A percentile compares a stretch with the other conserved stretches of the same genome.
These are phyloP conservation scores for Globisporangium spiculum DNA, from an alignment of 352 stramenopile genomes.

Conservation along the genomic window DNA sequence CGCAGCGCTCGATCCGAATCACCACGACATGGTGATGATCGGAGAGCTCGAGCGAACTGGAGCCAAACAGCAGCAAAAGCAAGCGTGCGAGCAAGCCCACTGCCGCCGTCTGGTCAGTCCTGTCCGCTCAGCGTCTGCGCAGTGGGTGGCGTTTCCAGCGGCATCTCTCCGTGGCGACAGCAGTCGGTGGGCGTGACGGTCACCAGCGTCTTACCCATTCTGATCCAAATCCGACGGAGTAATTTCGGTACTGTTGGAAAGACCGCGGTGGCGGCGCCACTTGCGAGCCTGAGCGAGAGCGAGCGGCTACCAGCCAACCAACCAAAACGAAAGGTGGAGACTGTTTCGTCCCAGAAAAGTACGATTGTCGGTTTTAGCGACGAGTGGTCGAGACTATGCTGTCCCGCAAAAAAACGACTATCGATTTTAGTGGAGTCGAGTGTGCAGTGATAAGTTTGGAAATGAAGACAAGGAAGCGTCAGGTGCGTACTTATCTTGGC, in stretches of 20 bases:
- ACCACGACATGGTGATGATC: not conserved
- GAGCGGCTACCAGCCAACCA: slow-evolving; percentile 41
- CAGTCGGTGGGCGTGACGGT: slow-evolving; percentile 23
- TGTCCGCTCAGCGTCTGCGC: slow-evolving; percentile 1
- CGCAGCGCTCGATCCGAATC: slow-evolving; percentile 24
- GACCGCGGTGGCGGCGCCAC: not conserved
- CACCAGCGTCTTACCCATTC: slow-evolving; percentile 75
- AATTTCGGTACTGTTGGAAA: slow-evolving; percentile 64
- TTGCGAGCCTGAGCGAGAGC: slow-evolving; percentile 3
- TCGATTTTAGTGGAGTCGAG: not conserved
- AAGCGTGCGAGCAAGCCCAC: not conserved
- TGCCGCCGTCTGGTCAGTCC: not conserved
- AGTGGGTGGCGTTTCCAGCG: slow-evolving; percentile 10
- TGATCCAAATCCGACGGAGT: slow-evolving; percentile 69
- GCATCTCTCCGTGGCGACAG: slow-evolving; percentile 41
- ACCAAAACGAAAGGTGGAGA: slow-evolving; percentile 16
- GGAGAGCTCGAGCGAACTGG: not conserved
- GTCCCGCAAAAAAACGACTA: slow-evolving; percentile 13
- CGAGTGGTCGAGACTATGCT: not conserved
- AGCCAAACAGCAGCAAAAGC: not conserved
- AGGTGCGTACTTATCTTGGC: not conserved
- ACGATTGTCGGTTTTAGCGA: not conserved
- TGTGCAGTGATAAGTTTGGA: not conserved
- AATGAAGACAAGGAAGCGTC: not conserved
- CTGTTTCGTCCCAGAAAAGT: not conserved